Percentiles rank a stretch among this genome's conserved stretches.
Evolutionary conservation across 2,329 filamentous ascomycete genomes (phyloP).

Genomic region (Catunica adiposa): DNA sequence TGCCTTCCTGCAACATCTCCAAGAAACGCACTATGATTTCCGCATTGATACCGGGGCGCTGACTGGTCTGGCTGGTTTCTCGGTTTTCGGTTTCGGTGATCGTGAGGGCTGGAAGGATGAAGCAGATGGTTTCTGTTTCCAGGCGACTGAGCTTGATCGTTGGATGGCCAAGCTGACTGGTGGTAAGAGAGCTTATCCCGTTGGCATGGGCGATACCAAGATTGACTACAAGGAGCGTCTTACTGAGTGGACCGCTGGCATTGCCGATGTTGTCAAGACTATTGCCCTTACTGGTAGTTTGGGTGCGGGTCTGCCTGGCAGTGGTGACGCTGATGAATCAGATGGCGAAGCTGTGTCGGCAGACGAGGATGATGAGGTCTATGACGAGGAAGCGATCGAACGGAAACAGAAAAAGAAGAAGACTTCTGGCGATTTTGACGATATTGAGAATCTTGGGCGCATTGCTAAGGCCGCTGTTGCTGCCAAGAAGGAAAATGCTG

Average conservation of each 20-base stretch:
- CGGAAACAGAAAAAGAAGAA: constrained; percentile 26
- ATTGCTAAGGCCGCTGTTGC: constrained; percentile 34
- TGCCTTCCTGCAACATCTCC: constrained; percentile 69
- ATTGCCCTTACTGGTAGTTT: constrained; percentile 43
- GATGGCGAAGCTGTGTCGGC: constrained; percentile 56
- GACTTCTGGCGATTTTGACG: constrained; percentile 38
- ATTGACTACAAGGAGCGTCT: constrained; percentile 50
- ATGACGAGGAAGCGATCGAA: constrained; percentile 24
- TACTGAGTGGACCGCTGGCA: constrained; percentile 60
- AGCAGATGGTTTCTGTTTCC: constrained; percentile 79
- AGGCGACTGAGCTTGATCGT: constrained; percentile 76
- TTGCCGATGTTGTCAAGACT: constrained; percentile 52
- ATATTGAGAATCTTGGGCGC: constrained; percentile 69
- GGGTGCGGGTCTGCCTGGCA: constrained; percentile 54
- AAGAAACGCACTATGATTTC: constrained; percentile 93
- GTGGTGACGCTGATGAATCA: constrained; percentile 70
- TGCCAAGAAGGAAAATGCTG: constrained; percentile 12
- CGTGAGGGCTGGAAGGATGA: constrained; percentile 83
- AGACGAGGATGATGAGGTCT: constrained; percentile 33
- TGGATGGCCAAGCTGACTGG: constrained; percentile 95
- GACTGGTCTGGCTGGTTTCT: constrained; percentile 62
- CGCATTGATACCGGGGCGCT: constrained; percentile 81
- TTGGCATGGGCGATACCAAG: constrained; percentile 78
- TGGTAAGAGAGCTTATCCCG: constrained; percentile 69
- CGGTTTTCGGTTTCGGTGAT: constrained; percentile 88